Base-by-base conservation (phyloP, 1,139 yeast species). In the Hanseniaspora sp. region DNA sequence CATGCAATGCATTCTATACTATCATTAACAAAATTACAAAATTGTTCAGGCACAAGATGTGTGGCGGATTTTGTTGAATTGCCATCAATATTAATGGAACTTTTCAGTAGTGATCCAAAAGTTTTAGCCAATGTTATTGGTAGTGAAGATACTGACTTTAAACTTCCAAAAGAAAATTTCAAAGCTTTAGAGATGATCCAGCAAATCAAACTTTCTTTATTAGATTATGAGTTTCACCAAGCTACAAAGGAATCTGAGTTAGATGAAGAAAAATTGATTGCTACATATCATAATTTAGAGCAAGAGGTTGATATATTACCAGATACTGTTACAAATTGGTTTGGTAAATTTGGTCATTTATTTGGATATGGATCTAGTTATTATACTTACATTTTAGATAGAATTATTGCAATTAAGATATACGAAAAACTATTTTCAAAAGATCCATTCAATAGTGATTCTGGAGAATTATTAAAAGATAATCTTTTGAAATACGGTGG, bases 1-100 rank as follows among this genome's bases (percentile, higher is more conserved):
- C 99, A 92, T 69, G 98, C 98, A 1, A 85, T 92, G 80, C 98
- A 92, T 67, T 87, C 96, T 7, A 90, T 92, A 96, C 72, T 92
- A 33, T 98, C 97, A 0, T 75, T 92, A 58, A 92, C 98, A 0
- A 76, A 82, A 48, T 71, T 92, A 52, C 98, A 94, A 65, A 94
- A 90, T 64, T 83, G 92, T 15, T 83, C 95, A 29, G 98, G 99
- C 1, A 92, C 98, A 0, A 74, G 99, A 58, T 92, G 97, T 64
- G 86, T 88, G 7, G 87, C 98, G 0, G 98, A 92, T 67, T 92
- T 92, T 70, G 98, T 94, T 35, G 98, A 92, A 67, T 71, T 92
- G 48, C 99, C 99, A 0, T 87, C 96, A 13, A 94, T 92, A 17
- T 69, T 92, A 53, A 92, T 90, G 95, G 99, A 92, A 65, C 83